Evolutionary conservation across 1,284 basidiomycete genomes (phyloP), one percentile per base, ranked within the genome.

Genomic region (Rhodotorula sp.): DNA sequence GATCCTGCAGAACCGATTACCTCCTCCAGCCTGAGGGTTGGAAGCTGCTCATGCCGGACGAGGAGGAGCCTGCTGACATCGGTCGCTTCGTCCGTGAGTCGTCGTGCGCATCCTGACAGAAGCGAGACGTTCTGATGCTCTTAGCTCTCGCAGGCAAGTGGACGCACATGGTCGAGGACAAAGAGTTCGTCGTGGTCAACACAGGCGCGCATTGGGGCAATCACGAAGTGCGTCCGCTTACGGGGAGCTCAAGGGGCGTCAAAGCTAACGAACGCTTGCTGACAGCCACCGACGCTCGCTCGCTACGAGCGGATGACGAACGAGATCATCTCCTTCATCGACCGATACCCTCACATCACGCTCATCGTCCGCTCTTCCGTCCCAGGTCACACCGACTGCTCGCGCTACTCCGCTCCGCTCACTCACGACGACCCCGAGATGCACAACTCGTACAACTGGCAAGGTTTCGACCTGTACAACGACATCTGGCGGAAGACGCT

Each of bases 351-450:
- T 13, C 48, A 50, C 20, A n/a, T 47, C n/a, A 52, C 59, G 47
- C 40, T 60, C 40, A 60, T 60, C 31, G 59, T 60, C 48, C 59
- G 59, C 48, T 31, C 59, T 5, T 50, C 59, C 30, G 31, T 60
- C 0, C 48, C 48, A 0, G n/a, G 20, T 11, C 24, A 46, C 20
- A 24, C 20, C 18, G 20, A 59, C 47, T 59, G 44, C 44, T 34
- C 31, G 2, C 24, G 7, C 22, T 18, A 34, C 9, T 13, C 16
- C 16, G 53, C 40, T 4, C 40, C 40, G 13, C 40, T 44, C 16
- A 31, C 5, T 10, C 30, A 20, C 7, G 53, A 24, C 30, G 53
- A 31, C 18, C 28, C 34, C 7, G 22, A 6, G 13, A 55, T 52
- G 53, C 53, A 11, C 28, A 28, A 10, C 53, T 54, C 53, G 15